Percentiles rank a stretch among this genome's conserved stretches.
Evolutionary conservation across 2,329 filamentous ascomycete genomes (phyloP).

Genomic region (Drechslerella stenobrocha): DNA sequence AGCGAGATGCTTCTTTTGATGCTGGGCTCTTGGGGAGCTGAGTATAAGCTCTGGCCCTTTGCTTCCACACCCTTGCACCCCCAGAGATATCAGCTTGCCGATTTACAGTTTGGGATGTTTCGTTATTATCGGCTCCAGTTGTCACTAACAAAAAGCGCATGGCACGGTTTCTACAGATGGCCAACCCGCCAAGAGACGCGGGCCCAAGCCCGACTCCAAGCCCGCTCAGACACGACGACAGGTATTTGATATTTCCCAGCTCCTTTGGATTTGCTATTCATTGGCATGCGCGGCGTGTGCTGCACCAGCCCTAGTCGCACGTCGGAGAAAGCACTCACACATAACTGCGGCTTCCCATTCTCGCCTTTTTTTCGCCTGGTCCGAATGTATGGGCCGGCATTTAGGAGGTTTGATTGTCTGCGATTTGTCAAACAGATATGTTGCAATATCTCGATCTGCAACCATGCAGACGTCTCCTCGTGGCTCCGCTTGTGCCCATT

Average conservation of each 20-base stretch:
- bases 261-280: constrained; percentile 18
- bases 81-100: constrained; percentile 11
- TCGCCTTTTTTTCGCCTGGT: constrained; percentile 15
- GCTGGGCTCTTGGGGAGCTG: constrained; percentile 17
- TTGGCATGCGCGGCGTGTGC: not conserved
- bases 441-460: constrained; percentile 45
- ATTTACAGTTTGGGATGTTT: constrained; percentile 35
- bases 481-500: not conserved
- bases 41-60: constrained; percentile 34
- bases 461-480: constrained; percentile 17
- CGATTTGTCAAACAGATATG: constrained; percentile 46
- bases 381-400: constrained; percentile 9
- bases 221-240: constrained; percentile 88
- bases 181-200: constrained; percentile 81
- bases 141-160: constrained; percentile 6
- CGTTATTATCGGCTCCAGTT: constrained; percentile 20
- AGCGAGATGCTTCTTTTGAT: constrained; percentile 20
- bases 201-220: constrained; percentile 94
- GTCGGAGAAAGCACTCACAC: constrained; percentile 22
- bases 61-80: constrained; percentile 10
- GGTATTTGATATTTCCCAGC: constrained; percentile 63
- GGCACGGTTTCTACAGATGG: constrained; percentile 64
- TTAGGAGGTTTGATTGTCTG: not conserved
- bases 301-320: constrained; percentile 23
- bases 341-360: constrained; percentile 24